These are phyloP conservation scores for Macaranga tanarius DNA, from an alignment of 441 rosid genomes.

Conservation along the genomic window DNA sequence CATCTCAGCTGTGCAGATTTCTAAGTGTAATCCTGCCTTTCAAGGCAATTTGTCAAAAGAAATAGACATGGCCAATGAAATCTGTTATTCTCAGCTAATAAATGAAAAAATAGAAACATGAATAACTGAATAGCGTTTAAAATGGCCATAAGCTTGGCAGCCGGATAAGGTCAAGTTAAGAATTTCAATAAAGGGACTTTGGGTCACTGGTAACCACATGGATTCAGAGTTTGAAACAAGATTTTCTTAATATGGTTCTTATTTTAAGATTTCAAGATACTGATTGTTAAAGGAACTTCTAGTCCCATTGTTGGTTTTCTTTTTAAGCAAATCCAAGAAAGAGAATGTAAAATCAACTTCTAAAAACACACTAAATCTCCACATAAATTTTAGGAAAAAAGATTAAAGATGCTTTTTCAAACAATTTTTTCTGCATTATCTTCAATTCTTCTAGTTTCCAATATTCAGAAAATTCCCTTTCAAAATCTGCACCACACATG, in stretches of 20 bases:
- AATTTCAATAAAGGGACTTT: not conserved
- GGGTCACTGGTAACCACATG: not conserved
- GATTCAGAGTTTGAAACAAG: not conserved
- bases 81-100: not conserved
- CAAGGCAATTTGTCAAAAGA: conserved; percentile 9
- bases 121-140: not conserved
- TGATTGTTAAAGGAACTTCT: not conserved
- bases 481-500: conserved; percentile 3
- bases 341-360: not conserved
- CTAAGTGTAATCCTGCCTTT: not conserved
- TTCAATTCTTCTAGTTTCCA: not conserved
- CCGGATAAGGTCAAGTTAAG: not conserved
- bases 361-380: not conserved
- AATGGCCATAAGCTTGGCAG: not conserved
- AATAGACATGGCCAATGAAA: not conserved
- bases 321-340: not conserved
- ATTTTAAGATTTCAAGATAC: not conserved
- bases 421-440: not conserved
- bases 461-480: not conserved
- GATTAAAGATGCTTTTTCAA: not conserved
- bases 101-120: not conserved
- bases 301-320: not conserved
- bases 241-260: not conserved
- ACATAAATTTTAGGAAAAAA: not conserved
- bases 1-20: not conserved